Percentiles rank a stretch among this genome's conserved stretches.
These are phyloP conservation scores for Porcisia deanei DNA, from an alignment of 208 protist species.

Conservation along the genomic window DNA sequence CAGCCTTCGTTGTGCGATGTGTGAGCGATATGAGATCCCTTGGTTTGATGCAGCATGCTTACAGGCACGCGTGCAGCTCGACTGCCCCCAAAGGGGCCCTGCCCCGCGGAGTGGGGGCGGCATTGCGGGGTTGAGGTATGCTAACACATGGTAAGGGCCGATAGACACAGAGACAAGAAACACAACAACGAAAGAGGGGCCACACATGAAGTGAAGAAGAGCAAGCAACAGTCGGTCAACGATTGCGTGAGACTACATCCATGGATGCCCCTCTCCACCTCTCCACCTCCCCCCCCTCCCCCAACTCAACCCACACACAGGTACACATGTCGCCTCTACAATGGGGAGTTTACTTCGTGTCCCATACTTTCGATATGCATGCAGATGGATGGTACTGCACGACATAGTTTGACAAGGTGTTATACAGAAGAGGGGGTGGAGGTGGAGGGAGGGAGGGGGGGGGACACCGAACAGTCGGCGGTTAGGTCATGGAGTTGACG, in stretches of 20 bases:
- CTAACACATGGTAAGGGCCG: too few relatives aligned
- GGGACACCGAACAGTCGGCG: neutral
- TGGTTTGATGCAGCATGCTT: neutral
- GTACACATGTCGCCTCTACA: too few relatives aligned
- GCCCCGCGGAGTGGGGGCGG: neutral
- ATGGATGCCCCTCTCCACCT: too few relatives aligned
- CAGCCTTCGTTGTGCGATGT: neutral
- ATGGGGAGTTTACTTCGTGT: too few relatives aligned
- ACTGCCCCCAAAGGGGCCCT: neutral
- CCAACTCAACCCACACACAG: too few relatives aligned
- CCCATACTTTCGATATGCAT: neutral
- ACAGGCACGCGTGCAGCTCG: neutral
- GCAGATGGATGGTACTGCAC: neutral
- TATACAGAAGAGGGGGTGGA: neutral
- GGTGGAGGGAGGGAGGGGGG: neutral
- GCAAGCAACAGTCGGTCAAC: too few relatives aligned
- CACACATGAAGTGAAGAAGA: too few relatives aligned
- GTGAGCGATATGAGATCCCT: neutral
- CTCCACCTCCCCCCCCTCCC: too few relatives aligned
- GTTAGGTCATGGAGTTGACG: neutral
- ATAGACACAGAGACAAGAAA: too few relatives aligned
- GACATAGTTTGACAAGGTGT: neutral
- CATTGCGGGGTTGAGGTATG: neutral
- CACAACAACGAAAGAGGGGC: too few relatives aligned
- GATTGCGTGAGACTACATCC: too few relatives aligned